Evolutionary conservation across 2,329 filamentous ascomycete species (phyloP), one percentile per base, ranked within the genome.

Genomic region (Diplodia intermedia): DNA sequence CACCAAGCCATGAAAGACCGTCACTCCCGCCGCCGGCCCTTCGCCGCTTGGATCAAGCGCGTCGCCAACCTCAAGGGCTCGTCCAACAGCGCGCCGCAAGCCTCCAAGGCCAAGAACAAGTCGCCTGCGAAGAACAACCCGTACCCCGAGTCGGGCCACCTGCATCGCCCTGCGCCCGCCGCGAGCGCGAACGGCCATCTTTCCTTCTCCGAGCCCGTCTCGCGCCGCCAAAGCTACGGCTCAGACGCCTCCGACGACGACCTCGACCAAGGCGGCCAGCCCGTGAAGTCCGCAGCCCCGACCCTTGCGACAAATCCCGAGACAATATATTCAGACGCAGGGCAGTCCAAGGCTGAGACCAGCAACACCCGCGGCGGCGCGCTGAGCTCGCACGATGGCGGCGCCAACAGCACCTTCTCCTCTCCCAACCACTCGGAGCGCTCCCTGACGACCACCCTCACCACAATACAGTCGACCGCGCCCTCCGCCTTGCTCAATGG

Each of bases 21-120:
- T 72, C 85, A 89, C 75, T 87, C 86, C 73, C 91, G 93, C 72
- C 90, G 93, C 73, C 89, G 92, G 71, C 94, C 94, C 29, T 98
- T 98, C 77, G 88, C 94, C 56, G 92, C 90, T 72, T 96, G 94
- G 91, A 93, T 99, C 84, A 97, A 94, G 85, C 94, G 94, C 76
- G 87, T 98, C 68, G 90, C 93, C 70, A 94, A 90, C 78, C 90
- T 97, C 81, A 97, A 97, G 79, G 89, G 89, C 4, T 90, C 89
- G 1, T 91, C 89, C 38, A 88, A 86, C 71, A 60, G 38, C 36
- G 85, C 88, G 69, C 79, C 83, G 18, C 75, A 79, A 66, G 77
- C 77, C 70, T 74, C 70, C 70, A 76, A 72, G 69, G 76, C 73
- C 60, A 83, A 82, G 75, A 82, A 83, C 73, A 75, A 68, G 71